Evolutionary conservation across 805 yeast species (phyloP).

Genomic region (Schwanniomyces occidentalis): DNA sequence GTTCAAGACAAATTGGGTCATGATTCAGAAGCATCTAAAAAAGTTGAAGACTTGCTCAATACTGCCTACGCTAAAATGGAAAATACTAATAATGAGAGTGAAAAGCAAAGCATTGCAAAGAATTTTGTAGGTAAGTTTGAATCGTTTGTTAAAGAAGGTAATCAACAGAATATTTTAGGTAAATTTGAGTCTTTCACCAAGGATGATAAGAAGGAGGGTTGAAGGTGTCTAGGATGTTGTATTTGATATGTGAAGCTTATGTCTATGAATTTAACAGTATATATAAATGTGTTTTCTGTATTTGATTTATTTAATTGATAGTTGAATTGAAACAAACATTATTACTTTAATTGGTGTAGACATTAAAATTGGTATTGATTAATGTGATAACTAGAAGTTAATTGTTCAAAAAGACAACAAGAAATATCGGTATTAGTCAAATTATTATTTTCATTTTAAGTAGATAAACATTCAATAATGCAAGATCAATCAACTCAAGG

Average conservation of each 20-base stretch:
- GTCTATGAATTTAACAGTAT: neutral
- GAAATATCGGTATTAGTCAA: too few species aligned
- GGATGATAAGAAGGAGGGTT: neutral
- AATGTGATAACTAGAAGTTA: too few species aligned
- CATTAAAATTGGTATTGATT: too few species aligned
- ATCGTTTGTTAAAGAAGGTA: conserved; percentile 2
- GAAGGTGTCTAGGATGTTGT: neutral
- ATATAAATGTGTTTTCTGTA: neutral
- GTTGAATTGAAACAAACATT: neutral
- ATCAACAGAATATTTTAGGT: conserved; percentile 10
- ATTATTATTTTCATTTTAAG: neutral
- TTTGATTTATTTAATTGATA: neutral
- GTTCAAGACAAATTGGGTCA: conserved; percentile 7
- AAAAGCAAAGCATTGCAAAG: conserved; percentile 7
- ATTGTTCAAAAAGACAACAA: too few species aligned
- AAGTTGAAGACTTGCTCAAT: conserved; percentile 2
- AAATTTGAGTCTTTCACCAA: conserved; percentile 8
- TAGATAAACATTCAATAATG: neutral
- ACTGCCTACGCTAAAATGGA: conserved; percentile 6
- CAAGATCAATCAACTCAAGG: neutral
- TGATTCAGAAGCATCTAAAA: conserved; percentile 2
- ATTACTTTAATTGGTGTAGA: too few species aligned
- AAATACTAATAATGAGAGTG: neutral
- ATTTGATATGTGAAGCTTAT: neutral
- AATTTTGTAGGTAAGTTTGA: conserved; percentile 11